A percentile compares a stretch with the other conserved stretches of the same genome.
phyloP scores from a whole-genome alignment of 306 rosid genomes.

The Pterocarpus santalinus region DNA sequence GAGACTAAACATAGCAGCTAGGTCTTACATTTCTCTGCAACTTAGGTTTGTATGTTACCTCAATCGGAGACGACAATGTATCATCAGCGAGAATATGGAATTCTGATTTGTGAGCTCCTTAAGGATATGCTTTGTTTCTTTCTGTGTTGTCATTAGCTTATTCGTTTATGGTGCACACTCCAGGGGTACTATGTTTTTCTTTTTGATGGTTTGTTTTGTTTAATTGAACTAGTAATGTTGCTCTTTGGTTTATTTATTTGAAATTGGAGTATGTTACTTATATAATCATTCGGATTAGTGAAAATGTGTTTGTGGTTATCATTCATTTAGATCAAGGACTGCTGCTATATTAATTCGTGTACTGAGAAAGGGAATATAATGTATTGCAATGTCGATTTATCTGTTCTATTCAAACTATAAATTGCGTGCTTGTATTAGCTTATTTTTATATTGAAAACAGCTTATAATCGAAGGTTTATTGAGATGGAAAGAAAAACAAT shows the following conservation, averaged over 20 bases:
- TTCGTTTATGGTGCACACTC: not conserved
- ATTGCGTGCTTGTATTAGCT: too few relatives aligned
- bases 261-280: not conserved
- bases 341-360: not conserved
- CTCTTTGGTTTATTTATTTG: not conserved
- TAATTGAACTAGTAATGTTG: not conserved
- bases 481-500: too few relatives aligned
- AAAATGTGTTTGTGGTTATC: not conserved
- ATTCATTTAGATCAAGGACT: slow-evolving; percentile 20
- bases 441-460: too few relatives aligned
- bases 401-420: too few relatives aligned
- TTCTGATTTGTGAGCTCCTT: not conserved
- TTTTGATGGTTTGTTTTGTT: not conserved
- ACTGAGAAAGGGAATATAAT: too few relatives aligned
- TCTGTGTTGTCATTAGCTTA: not conserved
- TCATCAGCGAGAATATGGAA: not conserved
- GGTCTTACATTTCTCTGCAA: not conserved
- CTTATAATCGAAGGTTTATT: too few relatives aligned
- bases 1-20: not conserved
- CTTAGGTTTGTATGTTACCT: slow-evolving; percentile 15
- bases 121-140: slow-evolving; percentile 7
- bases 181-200: not conserved
- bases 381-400: too few relatives aligned
- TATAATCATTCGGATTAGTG: not conserved
- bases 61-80: not conserved